Percentiles rank a stretch among this genome's conserved stretches.
These are phyloP conservation scores for Suillus occidentalis DNA, from an alignment of 768 basidiomycete genomes.

Conservation along the genomic window DNA sequence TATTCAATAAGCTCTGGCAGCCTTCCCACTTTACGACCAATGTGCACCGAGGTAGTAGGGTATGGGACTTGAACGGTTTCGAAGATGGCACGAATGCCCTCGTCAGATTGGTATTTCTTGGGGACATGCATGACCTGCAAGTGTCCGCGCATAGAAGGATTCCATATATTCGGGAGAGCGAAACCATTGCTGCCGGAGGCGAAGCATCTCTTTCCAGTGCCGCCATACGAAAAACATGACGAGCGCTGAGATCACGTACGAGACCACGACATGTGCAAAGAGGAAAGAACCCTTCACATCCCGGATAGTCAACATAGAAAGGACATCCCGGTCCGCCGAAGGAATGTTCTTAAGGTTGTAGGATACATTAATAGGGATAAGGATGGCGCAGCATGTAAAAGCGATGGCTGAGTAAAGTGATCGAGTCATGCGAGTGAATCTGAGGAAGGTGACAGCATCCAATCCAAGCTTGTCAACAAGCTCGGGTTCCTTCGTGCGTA, in stretches of 20 bases:
- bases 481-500: conserved; percentile 84
- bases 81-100: conserved; percentile 78
- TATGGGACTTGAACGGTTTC: conserved; percentile 77
- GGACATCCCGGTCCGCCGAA: conserved; percentile 50
- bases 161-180: conserved; percentile 84
- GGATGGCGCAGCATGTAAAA: conserved; percentile 61
- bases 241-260: conserved; percentile 77
- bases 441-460: conserved; percentile 90
- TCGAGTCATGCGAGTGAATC: conserved; percentile 86
- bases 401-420: conserved; percentile 68
- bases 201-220: conserved; percentile 79
- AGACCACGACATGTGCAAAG: conserved; percentile 81
- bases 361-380: conserved; percentile 83
- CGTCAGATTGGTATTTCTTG: conserved; percentile 80
- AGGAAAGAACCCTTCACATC: conserved; percentile 71
- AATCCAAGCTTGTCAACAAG: conserved; percentile 86
- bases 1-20: conserved; percentile 90
- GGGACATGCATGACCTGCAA: conserved; percentile 80
- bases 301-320: conserved; percentile 85
- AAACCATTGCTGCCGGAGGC: conserved; percentile 84
- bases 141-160: conserved; percentile 91
- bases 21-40: conserved; percentile 82
- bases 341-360: conserved; percentile 77
- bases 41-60: conserved; percentile 88
- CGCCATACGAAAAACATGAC: conserved; percentile 70